phyloP scores from a whole-genome alignment of 805 yeast genomes.

The Isabelozyma heimii region DNA sequence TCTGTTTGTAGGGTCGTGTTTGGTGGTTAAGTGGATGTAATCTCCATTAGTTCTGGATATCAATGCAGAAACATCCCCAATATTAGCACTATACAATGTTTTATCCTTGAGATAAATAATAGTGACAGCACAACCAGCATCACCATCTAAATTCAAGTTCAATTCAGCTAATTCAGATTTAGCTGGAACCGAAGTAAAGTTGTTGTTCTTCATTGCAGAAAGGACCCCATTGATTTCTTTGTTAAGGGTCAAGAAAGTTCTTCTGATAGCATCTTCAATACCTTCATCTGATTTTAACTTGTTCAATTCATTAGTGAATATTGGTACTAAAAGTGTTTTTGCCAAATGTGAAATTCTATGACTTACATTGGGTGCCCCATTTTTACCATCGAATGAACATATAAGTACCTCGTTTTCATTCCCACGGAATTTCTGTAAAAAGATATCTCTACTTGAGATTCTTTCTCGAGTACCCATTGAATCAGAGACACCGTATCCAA shows the following conservation, averaged over 20 bases:
- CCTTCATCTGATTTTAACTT: constrained; percentile 41
- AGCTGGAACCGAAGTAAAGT: constrained; percentile 38
- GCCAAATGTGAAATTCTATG: constrained; percentile 65
- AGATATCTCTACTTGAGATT: constrained; percentile 78
- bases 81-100: constrained; percentile 74
- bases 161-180: constrained; percentile 41
- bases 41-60: constrained; percentile 81
- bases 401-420: constrained; percentile 76
- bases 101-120: constrained; percentile 74
- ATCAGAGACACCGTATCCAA: constrained; percentile 92
- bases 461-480: constrained; percentile 64
- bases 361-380: constrained; percentile 44
- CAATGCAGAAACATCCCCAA: constrained; percentile 87
- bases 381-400: constrained; percentile 83
- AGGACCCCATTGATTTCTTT: constrained; percentile 72
- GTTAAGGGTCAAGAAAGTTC: constrained; percentile 76
- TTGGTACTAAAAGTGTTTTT: constrained; percentile 67
- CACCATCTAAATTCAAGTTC: constrained; percentile 58
- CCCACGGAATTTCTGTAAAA: constrained; percentile 84
- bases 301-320: constrained; percentile 65
- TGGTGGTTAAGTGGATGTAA: constrained; percentile 63
- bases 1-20: constrained; percentile 80
- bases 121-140: constrained; percentile 83
- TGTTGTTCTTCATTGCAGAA: constrained; percentile 41
- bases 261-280: constrained; percentile 73